These are phyloP conservation scores for Tricholoma saponaceum DNA, from an alignment of 768 basidiomycete species.

Conservation along the genomic window DNA sequence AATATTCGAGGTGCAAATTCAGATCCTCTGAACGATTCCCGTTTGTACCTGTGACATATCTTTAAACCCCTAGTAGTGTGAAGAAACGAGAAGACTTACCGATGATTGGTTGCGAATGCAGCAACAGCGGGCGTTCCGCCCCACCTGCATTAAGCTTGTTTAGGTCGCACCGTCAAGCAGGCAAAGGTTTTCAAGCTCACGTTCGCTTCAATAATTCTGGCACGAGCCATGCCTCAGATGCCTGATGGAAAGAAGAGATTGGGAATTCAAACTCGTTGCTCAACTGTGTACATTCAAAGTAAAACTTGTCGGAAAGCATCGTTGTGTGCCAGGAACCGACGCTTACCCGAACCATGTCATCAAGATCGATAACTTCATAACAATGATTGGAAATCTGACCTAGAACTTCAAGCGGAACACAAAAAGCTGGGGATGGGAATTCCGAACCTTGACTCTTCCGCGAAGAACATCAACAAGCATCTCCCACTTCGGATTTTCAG, in stretches of 20 bases:
- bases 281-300: slow-evolving; percentile 38
- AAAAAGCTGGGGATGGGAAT: background rate
- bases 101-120: slow-evolving; percentile 74
- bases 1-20: slow-evolving; percentile 75
- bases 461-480: slow-evolving; percentile 78
- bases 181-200: slow-evolving; percentile 33
- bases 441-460: slow-evolving; percentile 73
- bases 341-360: slow-evolving; percentile 62
- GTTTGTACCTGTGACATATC: slow-evolving; percentile 34
- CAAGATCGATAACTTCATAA: slow-evolving; percentile 71
- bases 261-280: slow-evolving; percentile 89
- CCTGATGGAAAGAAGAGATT: slow-evolving; percentile 81
- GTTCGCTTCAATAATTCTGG: slow-evolving; percentile 75
- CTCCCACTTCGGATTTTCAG: slow-evolving; percentile 72
- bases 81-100: slow-evolving; percentile 27
- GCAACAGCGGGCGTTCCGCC: slow-evolving; percentile 68
- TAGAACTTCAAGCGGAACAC: background rate
- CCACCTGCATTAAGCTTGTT: slow-evolving; percentile 24
- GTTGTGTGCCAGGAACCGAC: background rate
- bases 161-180: background rate
- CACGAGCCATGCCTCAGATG: slow-evolving; percentile 88
- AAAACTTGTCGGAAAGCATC: background rate
- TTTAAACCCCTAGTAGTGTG: background rate
- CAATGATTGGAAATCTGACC: slow-evolving; percentile 60
- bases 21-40: slow-evolving; percentile 66